A percentile compares a stretch with the other conserved stretches of the same genome.
phyloP scores from a whole-genome alignment of 305 asterid genomes.

The Plantago coronopus region DNA sequence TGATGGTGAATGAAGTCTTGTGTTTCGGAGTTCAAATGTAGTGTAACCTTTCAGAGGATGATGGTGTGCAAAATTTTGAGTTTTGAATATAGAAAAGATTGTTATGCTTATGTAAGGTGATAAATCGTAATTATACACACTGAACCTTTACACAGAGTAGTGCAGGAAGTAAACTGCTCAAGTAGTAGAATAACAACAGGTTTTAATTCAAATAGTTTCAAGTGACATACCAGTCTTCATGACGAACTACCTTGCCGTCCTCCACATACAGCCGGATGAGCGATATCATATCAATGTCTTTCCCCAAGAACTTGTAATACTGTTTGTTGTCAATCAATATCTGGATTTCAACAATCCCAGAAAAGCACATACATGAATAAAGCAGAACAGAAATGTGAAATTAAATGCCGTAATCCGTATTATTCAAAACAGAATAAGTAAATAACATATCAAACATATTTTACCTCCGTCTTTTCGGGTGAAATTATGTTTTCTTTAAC shows the following conservation, averaged over 20 bases:
- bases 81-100: too few species aligned
- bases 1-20: too few species aligned
- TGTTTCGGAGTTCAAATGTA: too few species aligned
- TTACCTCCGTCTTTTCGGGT: constrained; percentile 67
- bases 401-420: not conserved
- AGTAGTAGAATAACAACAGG: too few species aligned
- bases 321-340: constrained; percentile 75
- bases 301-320: constrained; percentile 72
- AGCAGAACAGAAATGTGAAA: constrained; percentile 4
- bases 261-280: constrained; percentile 65
- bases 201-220: not conserved
- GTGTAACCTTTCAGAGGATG: too few species aligned
- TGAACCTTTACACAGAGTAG: too few species aligned
- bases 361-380: not conserved
- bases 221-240: constrained; percentile 65
- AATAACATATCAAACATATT: not conserved
- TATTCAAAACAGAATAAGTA: not conserved
- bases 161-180: too few species aligned
- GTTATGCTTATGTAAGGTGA: too few species aligned
- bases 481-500: constrained; percentile 50
- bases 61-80: too few species aligned
- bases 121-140: too few species aligned
- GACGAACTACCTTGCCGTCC: constrained; percentile 70
- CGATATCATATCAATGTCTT: constrained; percentile 66
- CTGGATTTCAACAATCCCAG: constrained; percentile 33